phyloP scores from a whole-genome alignment of 768 basidiomycete species.

The Dentipellis fragilis region DNA sequence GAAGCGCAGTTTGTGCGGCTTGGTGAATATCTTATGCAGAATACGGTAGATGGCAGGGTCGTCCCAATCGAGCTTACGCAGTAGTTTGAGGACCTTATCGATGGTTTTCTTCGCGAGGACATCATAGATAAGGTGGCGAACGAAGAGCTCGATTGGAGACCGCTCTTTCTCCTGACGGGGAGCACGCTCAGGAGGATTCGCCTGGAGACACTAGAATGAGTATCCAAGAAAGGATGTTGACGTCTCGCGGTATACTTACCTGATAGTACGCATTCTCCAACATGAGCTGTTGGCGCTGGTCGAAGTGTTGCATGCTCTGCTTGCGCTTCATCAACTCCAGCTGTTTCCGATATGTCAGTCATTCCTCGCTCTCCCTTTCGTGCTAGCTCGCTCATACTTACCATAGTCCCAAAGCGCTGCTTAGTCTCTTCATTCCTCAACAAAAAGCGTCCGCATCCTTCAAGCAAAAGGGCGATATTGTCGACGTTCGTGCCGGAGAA shows the following conservation, averaged over 20 bases:
- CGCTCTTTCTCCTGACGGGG: slow-evolving; percentile 82
- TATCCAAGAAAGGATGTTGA: background rate
- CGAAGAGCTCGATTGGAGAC: slow-evolving; percentile 82
- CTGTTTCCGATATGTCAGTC: slow-evolving; percentile 25
- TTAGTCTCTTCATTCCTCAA: slow-evolving; percentile 81
- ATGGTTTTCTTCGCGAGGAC: slow-evolving; percentile 88
- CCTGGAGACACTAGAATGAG: slow-evolving; percentile 36
- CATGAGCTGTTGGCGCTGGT: slow-evolving; percentile 78
- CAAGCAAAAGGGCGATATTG: slow-evolving; percentile 82
- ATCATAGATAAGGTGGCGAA: slow-evolving; percentile 91
- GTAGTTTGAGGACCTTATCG: slow-evolving; percentile 88
- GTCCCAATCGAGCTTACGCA: slow-evolving; percentile 97
- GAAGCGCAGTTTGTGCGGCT: slow-evolving; percentile 96
- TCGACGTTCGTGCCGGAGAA: slow-evolving; percentile 90
- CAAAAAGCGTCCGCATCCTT: slow-evolving; percentile 90
- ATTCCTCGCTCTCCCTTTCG: too few species aligned
- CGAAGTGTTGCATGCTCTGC: slow-evolving; percentile 87
- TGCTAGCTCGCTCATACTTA: slow-evolving; percentile 19
- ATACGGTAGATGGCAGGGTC: slow-evolving; percentile 47
- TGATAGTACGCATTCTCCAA: slow-evolving; percentile 99
- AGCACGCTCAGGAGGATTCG: slow-evolving; percentile 91
- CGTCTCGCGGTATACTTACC: slow-evolving; percentile 30
- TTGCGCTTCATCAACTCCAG: slow-evolving; percentile 93
- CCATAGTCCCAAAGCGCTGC: slow-evolving; percentile 85
- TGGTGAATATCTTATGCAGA: slow-evolving; percentile 88